Evolutionary conservation across 768 basidiomycete genomes (phyloP).

Genomic region (Lenzites betulinus): DNA sequence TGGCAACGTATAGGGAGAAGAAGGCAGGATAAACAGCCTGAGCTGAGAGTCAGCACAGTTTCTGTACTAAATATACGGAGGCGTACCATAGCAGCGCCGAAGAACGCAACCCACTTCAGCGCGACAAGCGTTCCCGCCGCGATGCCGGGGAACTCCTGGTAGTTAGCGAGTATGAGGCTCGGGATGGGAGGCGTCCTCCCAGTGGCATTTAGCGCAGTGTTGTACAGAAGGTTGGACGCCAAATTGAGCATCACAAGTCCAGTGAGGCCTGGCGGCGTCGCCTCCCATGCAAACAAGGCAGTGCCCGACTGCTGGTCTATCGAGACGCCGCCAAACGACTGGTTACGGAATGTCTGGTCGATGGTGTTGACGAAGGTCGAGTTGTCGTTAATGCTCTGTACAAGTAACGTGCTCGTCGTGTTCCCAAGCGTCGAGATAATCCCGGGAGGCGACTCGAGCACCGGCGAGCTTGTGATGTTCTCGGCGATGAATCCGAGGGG

Average conservation of each 20-base stretch:
- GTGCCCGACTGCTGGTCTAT: conserved; percentile 51
- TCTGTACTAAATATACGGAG: background rate
- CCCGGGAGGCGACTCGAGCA: conserved; percentile 57
- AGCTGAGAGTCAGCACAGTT: background rate
- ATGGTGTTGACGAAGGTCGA: conserved; percentile 59
- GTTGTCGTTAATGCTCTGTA: conserved; percentile 53
- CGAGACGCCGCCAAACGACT: conserved; percentile 71
- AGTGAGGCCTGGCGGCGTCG: conserved; percentile 55
- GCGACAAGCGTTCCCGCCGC: conserved; percentile 57
- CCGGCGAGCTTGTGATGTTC: conserved; percentile 33
- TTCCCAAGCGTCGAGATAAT: conserved; percentile 49
- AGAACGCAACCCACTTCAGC: conserved; percentile 77
- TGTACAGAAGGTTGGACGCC: conserved; percentile 66
- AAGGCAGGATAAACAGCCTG: conserved; percentile 83
- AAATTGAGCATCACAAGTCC: conserved; percentile 69
- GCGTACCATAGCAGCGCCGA: conserved; percentile 69
- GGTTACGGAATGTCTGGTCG: conserved; percentile 49
- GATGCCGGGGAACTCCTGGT: conserved; percentile 58
- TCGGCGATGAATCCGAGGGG: conserved; percentile 34
- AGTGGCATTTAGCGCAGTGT: conserved; percentile 57
- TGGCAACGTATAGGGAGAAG: conserved; percentile 74
- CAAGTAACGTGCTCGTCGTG: conserved; percentile 37
- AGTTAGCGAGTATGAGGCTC: conserved; percentile 59
- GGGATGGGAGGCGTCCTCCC: conserved; percentile 41
- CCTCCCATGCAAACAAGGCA: conserved; percentile 73